Conservation (phyloP, 768 basidiomycete genomes). For the Calocybe gangraenosa region DNA sequence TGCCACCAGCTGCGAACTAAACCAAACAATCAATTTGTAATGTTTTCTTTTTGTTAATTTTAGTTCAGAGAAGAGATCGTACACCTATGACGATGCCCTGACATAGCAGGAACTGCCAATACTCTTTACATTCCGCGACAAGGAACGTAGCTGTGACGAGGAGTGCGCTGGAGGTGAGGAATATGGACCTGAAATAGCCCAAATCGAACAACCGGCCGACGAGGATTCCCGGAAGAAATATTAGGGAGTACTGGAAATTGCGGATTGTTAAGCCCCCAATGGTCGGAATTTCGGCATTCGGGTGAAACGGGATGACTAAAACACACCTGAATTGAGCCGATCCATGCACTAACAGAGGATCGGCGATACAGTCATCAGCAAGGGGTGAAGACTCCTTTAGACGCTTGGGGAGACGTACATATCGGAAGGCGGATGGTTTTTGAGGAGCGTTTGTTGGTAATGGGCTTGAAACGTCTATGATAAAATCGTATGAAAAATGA, state of each 20-base stretch:
- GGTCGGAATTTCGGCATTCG: too few species aligned
- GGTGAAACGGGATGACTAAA: not conserved
- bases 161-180: slow-evolving; percentile 41
- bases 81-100: slow-evolving; percentile 70
- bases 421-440: slow-evolving; percentile 48
- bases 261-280: not conserved
- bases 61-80: slow-evolving; percentile 17
- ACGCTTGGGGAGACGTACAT: slow-evolving; percentile 40
- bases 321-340: slow-evolving; percentile 67
- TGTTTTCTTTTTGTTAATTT: too few species aligned
- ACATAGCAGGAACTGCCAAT: slow-evolving; percentile 77
- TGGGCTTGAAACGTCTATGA: slow-evolving; percentile 68
- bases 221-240: slow-evolving; percentile 59
- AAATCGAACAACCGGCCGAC: slow-evolving; percentile 70
- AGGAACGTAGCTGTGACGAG: slow-evolving; percentile 58
- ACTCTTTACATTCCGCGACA: slow-evolving; percentile 64
- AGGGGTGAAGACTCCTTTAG: not conserved
- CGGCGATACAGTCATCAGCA: not conserved
- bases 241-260: slow-evolving; percentile 48
- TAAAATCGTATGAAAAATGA: not conserved
- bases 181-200: slow-evolving; percentile 56
- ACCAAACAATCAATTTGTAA: too few species aligned
- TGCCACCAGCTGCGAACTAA: slow-evolving; percentile 50
- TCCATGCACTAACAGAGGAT: slow-evolving; percentile 56
- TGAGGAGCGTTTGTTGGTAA: slow-evolving; percentile 54